Percentiles rank a stretch among this genome's conserved stretches.
Conservation (phyloP, 2,329 filamentous ascomycete genomes). For the Verticillium isaacii region DNA sequence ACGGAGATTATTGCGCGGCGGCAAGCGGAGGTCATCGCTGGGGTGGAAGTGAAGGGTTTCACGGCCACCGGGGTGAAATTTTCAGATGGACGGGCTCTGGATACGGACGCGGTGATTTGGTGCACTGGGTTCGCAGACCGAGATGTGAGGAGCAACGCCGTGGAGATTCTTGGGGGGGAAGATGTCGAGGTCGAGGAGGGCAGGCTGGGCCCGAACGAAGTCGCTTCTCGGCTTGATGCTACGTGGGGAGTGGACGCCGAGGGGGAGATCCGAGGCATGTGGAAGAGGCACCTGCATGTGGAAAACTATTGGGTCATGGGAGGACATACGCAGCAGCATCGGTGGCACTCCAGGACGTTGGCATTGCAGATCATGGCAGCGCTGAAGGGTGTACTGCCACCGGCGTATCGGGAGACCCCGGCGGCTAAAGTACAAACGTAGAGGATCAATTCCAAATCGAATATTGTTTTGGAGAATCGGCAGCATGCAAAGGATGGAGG, state of each 20-base stretch:
- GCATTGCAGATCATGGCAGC: conserved; percentile 29
- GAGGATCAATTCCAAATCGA: too few relatives aligned
- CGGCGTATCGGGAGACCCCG: not conserved
- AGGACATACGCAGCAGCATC: conserved; percentile 24
- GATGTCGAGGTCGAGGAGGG: conserved; percentile 1
- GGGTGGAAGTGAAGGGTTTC: conserved; percentile 20
- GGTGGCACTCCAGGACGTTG: conserved; percentile 24
- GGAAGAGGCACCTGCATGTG: conserved; percentile 26
- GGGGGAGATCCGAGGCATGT: conserved; percentile 35
- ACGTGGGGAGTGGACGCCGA: conserved; percentile 37
- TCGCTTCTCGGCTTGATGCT: conserved; percentile 26
- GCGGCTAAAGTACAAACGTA: not conserved
- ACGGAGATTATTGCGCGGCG: conserved; percentile 20
- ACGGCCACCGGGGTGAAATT: conserved; percentile 20
- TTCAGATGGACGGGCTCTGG: conserved; percentile 20
- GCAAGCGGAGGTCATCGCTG: conserved; percentile 19
- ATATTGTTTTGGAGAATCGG: not conserved
- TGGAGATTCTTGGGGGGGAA: not conserved
- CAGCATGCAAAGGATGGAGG: not conserved
- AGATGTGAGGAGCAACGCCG: not conserved
- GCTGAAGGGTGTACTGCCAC: conserved; percentile 26
- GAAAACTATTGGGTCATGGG: conserved; percentile 31
- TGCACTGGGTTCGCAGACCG: conserved; percentile 25
- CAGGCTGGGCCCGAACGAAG: conserved; percentile 8
- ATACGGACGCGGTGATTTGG: conserved; percentile 28